These are phyloP conservation scores for Chaetomium cochliodes DNA, from an alignment of 495 filamentous ascomycete species.

Conservation along the genomic window DNA sequence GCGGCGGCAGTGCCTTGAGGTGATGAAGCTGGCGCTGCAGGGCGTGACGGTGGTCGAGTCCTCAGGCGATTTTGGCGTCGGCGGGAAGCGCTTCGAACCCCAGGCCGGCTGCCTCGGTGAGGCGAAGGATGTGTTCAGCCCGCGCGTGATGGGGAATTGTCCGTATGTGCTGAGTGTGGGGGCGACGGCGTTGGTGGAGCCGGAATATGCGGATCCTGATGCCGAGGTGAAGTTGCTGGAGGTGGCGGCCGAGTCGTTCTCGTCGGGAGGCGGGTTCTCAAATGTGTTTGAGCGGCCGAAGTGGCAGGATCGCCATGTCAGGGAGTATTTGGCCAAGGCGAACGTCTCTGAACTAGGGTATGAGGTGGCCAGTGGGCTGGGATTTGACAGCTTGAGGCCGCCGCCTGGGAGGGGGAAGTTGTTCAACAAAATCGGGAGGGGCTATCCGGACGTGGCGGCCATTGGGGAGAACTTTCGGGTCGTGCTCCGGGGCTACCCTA, in stretches of 20 bases:
- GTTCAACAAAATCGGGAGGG: constrained; percentile 61
- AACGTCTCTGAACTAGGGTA: constrained; percentile 42
- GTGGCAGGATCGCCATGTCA: constrained; percentile 58
- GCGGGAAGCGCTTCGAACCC: constrained; percentile 40
- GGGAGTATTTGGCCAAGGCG: constrained; percentile 52
- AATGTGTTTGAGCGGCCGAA: constrained; percentile 61
- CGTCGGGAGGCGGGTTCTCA: constrained; percentile 65
- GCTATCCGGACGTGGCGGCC: constrained; percentile 64
- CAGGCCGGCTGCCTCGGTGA: constrained; percentile 25
- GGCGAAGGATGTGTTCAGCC: constrained; percentile 28
- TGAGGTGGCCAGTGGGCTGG: constrained; percentile 26
- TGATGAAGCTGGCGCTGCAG: constrained; percentile 64
- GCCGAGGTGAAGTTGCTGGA: constrained; percentile 35
- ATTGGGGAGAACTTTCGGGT: constrained; percentile 60
- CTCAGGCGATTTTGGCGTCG: constrained; percentile 61
- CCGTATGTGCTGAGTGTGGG: constrained; percentile 44
- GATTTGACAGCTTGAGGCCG: constrained; percentile 25
- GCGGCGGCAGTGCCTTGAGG: constrained; percentile 44
- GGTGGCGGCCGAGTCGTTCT: constrained; percentile 48
- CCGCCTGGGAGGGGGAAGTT: constrained; percentile 40
- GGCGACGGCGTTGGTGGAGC: constrained; percentile 42
- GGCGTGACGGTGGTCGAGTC: constrained; percentile 62
- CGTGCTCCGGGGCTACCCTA: constrained; percentile 42
- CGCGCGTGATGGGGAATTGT: constrained; percentile 33
- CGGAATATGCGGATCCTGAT: constrained; percentile 33